These are phyloP conservation scores for Aurinia saxatilis DNA, from an alignment of 345 rosid species.

Conservation along the genomic window DNA sequence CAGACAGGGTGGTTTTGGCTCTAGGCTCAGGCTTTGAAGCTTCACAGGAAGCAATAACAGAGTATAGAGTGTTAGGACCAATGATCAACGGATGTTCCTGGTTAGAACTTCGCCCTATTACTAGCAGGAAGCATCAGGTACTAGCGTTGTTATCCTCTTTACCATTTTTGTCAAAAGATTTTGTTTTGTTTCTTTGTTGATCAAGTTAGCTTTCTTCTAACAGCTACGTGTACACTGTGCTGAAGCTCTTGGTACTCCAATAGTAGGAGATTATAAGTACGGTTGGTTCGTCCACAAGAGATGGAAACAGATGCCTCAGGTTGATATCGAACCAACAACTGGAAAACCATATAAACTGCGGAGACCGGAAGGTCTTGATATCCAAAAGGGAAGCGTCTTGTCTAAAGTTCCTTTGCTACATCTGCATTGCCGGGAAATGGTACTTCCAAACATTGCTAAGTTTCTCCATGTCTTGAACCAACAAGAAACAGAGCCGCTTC, in stretches of 20 bases:
- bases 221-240: slow-evolving; percentile 95
- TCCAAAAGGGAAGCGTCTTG: slow-evolving; percentile 91
- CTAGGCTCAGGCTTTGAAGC: slow-evolving; percentile 61
- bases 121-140: slow-evolving; percentile 94
- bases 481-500: slow-evolving; percentile 12
- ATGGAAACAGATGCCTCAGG: slow-evolving; percentile 80
- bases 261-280: slow-evolving; percentile 84
- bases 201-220: background rate
- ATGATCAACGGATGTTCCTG: slow-evolving; percentile 86
- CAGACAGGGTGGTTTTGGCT: slow-evolving; percentile 79
- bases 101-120: slow-evolving; percentile 73
- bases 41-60: slow-evolving; percentile 71
- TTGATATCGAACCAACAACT: slow-evolving; percentile 57
- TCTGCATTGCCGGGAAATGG: slow-evolving; percentile 80
- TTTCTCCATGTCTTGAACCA: slow-evolving; percentile 38
- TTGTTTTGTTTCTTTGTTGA: background rate
- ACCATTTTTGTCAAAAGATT: background rate
- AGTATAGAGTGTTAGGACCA: slow-evolving; percentile 85
- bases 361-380: slow-evolving; percentile 70
- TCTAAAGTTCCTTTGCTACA: slow-evolving; percentile 86
- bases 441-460: slow-evolving; percentile 76
- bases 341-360: slow-evolving; percentile 74
- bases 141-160: background rate
- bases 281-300: slow-evolving; percentile 85
- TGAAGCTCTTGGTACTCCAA: slow-evolving; percentile 92